Evolutionary conservation across 805 yeast species (phyloP), one percentile per base, ranked within the genome.

Genomic region (Candida golubevii): DNA sequence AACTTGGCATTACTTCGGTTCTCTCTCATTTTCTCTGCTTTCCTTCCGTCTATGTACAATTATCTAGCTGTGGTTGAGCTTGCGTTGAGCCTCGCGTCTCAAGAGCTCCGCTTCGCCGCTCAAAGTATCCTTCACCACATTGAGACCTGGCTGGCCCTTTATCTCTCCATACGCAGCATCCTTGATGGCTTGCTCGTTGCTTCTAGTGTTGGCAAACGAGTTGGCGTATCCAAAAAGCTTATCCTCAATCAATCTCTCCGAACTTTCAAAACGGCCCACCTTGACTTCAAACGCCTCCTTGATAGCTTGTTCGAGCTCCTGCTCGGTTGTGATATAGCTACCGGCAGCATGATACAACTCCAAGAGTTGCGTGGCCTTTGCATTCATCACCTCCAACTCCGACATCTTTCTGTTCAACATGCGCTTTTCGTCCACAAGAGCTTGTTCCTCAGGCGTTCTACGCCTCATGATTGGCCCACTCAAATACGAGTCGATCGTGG

Each of bases 321-420:
- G 77, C 62, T 85, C 95, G 28, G 83, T 83, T 33, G 87, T 79
- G 54, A 88, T 85, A 65, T 80, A 89, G 36, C 75, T 71, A 26
- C 77, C 74, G 1, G 91, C 69, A 2, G 82, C 77, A 57, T 88
- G 88, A 63, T 86, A 88, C 42, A 90, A 72, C 51, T 78, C 83
- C 47, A 90, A 67, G 38, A 89, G 65, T 38, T 76, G 69, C 33
- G 68, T 68, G 12, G 89, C 79, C 54, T 76, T 76, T 36, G 67
- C 63, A 49, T 78, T 79, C 52, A 78, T 73, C 6, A 71, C 72
- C 40, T 66, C 67, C 46, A 83, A 72, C 54, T 81, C 81, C 11
- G 65, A 60, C 35, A 74, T 66, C 49, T 76, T 71, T 61, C 93
- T 76, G 65, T 89, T 90, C 54, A 84, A 77, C 38, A 69, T 64